phyloP scores from a whole-genome alignment of 495 filamentous ascomycete genomes.

The Neurospora sp. region DNA sequence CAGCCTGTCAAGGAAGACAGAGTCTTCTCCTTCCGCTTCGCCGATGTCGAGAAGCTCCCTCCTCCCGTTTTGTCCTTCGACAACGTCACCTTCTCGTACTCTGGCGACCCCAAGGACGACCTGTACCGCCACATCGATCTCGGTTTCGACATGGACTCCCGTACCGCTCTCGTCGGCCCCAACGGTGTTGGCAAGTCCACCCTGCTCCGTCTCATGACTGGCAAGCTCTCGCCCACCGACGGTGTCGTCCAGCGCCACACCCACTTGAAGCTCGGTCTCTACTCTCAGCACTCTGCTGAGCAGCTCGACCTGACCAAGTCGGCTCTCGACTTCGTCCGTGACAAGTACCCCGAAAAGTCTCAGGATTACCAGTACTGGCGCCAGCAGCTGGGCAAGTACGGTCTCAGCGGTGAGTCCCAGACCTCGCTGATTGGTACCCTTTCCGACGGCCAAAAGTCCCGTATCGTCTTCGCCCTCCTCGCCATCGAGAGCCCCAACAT shows the following conservation, averaged over 20 bases:
- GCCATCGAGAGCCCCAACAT: constrained; percentile 97
- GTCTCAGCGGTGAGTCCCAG: constrained; percentile 82
- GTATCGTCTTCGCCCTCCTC: constrained; percentile 95
- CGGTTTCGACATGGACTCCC: constrained; percentile 98
- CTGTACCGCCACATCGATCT: constrained; percentile 94
- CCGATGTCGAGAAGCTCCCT: constrained; percentile 95
- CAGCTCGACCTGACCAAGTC: constrained; percentile 98
- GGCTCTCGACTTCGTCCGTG: constrained; percentile 91
- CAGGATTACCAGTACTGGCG: constrained; percentile 99
- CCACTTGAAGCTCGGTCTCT: constrained; percentile 95
- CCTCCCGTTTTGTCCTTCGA: constrained; percentile 95
- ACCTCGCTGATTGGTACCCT: constrained; percentile 96
- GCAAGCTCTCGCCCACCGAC: constrained; percentile 75
- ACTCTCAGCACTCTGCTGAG: constrained; percentile 96
- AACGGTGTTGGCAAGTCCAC: constrained; percentile 99
- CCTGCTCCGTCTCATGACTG: constrained; percentile 92
- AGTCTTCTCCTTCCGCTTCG: constrained; percentile 97
- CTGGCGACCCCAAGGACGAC: constrained; percentile 76
- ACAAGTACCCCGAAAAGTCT: constrained; percentile 78
- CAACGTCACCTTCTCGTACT: constrained; percentile 96
- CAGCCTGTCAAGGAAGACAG: constrained; percentile 76
- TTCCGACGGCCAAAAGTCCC: constrained; percentile 92
- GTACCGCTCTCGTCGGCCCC: constrained; percentile 91
- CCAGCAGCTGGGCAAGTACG: constrained; percentile 91
- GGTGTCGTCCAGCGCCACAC: constrained; percentile 85